Conservation (phyloP, 1,139 yeast species). For the Kazachstania sp. region DNA sequence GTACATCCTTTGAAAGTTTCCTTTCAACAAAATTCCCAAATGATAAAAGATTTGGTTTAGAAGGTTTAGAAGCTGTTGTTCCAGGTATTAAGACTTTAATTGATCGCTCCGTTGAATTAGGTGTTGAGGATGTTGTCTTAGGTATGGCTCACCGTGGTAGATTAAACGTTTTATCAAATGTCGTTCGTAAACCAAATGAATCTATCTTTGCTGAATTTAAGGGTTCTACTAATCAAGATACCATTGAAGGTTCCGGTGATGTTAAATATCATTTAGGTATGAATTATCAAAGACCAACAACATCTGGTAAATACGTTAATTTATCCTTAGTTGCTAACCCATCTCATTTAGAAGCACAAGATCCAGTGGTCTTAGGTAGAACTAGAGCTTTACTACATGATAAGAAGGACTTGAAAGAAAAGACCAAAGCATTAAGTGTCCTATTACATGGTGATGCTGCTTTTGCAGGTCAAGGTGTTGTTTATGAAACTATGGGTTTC, state of each 20-base stretch:
- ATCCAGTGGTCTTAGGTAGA: conserved; percentile 97
- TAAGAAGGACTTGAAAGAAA: conserved; percentile 76
- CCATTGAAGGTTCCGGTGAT: conserved; percentile 91
- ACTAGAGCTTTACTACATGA: conserved; percentile 93
- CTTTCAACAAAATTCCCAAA: conserved; percentile 93
- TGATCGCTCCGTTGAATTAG: conserved; percentile 86
- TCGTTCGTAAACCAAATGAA: conserved; percentile 97
- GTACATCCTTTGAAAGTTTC: conserved; percentile 88
- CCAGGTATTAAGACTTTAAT: conserved; percentile 96
- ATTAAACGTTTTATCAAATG: conserved; percentile 93
- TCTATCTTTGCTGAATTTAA: conserved; percentile 93
- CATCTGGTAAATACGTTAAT: conserved; percentile 94
- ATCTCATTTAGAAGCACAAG: conserved; percentile 97
- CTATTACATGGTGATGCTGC: conserved; percentile 99
- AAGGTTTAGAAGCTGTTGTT: conserved; percentile 94
- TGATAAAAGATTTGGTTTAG: conserved; percentile 96
- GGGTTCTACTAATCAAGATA: conserved; percentile 75
- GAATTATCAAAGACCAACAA: conserved; percentile 98
- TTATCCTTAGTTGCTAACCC: conserved; percentile 96
- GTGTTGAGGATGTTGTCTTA: conserved; percentile 90
- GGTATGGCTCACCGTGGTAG: conserved; percentile 99
- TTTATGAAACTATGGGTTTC: conserved; percentile 96
- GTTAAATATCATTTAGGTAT: conserved; percentile 98
- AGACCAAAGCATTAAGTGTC: conserved; percentile 82
- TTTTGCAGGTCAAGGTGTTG: conserved; percentile 97